A percentile compares a stretch with the other conserved stretches of the same genome.
Evolutionary conservation across 1,284 basidiomycete species (phyloP).

Genomic region (Ceratobasidium sp.): DNA sequence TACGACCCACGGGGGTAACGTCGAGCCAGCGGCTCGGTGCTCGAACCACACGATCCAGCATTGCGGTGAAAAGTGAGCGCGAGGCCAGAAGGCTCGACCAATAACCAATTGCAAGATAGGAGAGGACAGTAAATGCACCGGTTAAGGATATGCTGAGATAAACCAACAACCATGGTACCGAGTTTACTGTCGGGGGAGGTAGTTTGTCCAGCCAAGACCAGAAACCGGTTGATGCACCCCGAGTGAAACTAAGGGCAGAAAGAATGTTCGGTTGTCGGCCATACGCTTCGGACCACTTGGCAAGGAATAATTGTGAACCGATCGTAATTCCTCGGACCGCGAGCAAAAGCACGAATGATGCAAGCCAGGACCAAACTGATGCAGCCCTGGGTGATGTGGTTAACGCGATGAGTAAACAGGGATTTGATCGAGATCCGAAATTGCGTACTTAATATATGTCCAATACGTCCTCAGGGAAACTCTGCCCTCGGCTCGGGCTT

Average conservation of each 20-base stretch:
- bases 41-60: slow-evolving; percentile 62
- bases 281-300: slow-evolving; percentile 69
- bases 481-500: slow-evolving; percentile 67
- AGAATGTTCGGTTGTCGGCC: slow-evolving; percentile 47
- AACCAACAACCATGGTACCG: slow-evolving; percentile 68
- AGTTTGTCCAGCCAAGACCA: slow-evolving; percentile 56
- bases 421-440: neutral
- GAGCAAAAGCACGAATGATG: slow-evolving; percentile 61
- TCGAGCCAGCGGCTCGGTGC: slow-evolving; percentile 73
- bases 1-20: slow-evolving; percentile 70
- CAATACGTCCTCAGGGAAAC: slow-evolving; percentile 62
- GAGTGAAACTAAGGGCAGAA: slow-evolving; percentile 48
- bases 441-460: slow-evolving; percentile 57
- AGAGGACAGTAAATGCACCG: slow-evolving; percentile 60
- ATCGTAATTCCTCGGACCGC: slow-evolving; percentile 63
- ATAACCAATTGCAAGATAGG: slow-evolving; percentile 67
- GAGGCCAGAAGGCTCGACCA: slow-evolving; percentile 70
- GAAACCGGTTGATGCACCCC: slow-evolving; percentile 47
- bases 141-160: slow-evolving; percentile 66
- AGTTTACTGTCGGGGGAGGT: slow-evolving; percentile 63
- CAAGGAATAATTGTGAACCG: slow-evolving; percentile 62
- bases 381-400: slow-evolving; percentile 55
- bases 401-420: neutral
- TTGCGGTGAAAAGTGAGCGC: slow-evolving; percentile 60
- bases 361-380: slow-evolving; percentile 57